Percentiles rank a stretch among this genome's conserved stretches.
These are phyloP conservation scores for Cinnamomum chago DNA, from an alignment of 164 flowering plant species.

Conservation along the genomic window DNA sequence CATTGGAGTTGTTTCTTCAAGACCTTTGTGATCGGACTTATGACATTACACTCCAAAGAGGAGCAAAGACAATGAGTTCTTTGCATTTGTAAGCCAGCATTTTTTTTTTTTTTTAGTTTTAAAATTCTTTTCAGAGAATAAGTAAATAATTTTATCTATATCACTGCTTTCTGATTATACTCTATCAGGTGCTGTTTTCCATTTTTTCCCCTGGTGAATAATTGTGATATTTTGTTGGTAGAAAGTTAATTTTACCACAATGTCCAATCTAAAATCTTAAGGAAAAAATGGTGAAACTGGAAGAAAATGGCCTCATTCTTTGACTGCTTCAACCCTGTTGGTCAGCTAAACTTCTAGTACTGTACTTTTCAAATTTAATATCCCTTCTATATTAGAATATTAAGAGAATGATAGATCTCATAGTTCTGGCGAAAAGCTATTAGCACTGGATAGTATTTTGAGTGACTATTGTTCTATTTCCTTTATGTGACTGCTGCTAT, in stretches of 20 bases:
- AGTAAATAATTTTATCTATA: too few relatives aligned
- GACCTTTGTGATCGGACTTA: constrained; percentile 20
- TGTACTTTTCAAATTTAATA: too few relatives aligned
- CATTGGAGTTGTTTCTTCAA: constrained; percentile 19
- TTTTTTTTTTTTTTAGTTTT: background rate
- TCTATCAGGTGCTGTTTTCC: background rate
- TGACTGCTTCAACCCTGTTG: background rate
- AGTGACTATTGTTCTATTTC: too few relatives aligned
- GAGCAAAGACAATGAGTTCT: constrained; percentile 21
- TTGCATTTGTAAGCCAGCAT: constrained; percentile 17
- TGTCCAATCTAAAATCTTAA: background rate
- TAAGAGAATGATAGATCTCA: background rate
- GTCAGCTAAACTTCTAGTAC: background rate
- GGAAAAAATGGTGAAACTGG: too few relatives aligned
- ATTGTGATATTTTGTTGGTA: background rate
- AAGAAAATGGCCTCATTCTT: background rate
- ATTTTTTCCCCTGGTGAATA: background rate
- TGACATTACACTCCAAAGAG: constrained; percentile 19
- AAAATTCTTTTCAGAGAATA: background rate
- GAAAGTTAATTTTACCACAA: background rate
- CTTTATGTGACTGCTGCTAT: too few relatives aligned
- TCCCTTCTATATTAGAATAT: background rate
- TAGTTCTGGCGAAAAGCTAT: too few relatives aligned
- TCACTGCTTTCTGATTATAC: background rate
- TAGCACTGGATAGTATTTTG: too few relatives aligned